phyloP scores from a whole-genome alignment of 768 basidiomycete genomes.

The Russula abietina region DNA sequence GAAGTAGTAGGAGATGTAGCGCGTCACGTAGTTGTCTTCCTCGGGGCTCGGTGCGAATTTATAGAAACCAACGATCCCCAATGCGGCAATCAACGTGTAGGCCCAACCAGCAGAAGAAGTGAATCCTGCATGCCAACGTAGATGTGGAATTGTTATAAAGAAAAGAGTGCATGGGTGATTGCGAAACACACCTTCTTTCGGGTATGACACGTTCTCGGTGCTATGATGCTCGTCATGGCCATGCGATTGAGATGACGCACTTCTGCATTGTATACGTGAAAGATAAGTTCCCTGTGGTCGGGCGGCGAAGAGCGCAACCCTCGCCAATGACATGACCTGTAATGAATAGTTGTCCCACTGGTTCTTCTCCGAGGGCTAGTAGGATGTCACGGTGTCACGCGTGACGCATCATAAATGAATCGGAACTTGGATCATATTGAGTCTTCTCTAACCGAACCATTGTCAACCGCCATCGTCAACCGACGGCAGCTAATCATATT shows the following conservation, averaged over 20 bases:
- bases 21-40: conserved; percentile 59
- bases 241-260: conserved; percentile 23
- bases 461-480: background rate
- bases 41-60: conserved; percentile 61
- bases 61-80: conserved; percentile 50
- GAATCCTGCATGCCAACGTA: conserved; percentile 44
- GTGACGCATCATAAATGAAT: background rate
- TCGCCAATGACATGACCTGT: conserved; percentile 20
- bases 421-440: no score
- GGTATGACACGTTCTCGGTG: conserved; percentile 41
- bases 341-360: background rate
- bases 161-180: background rate
- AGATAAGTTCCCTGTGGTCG: conserved; percentile 10
- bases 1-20: conserved; percentile 55
- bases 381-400: background rate
- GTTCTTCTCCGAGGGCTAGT: background rate
- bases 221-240: conserved; percentile 38
- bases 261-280: conserved; percentile 28
- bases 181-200: conserved; percentile 51
- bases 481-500: background rate
- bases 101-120: conserved; percentile 61
- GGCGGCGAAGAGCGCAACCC: conserved; percentile 8
- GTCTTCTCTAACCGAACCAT: background rate
- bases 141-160: background rate
- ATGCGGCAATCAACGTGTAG: conserved; percentile 47